Percentiles rank a stretch among this genome's conserved stretches.
These are phyloP conservation scores for Podospora pseudoanserina DNA, from an alignment of 495 filamentous ascomycete species.

Conservation along the genomic window DNA sequence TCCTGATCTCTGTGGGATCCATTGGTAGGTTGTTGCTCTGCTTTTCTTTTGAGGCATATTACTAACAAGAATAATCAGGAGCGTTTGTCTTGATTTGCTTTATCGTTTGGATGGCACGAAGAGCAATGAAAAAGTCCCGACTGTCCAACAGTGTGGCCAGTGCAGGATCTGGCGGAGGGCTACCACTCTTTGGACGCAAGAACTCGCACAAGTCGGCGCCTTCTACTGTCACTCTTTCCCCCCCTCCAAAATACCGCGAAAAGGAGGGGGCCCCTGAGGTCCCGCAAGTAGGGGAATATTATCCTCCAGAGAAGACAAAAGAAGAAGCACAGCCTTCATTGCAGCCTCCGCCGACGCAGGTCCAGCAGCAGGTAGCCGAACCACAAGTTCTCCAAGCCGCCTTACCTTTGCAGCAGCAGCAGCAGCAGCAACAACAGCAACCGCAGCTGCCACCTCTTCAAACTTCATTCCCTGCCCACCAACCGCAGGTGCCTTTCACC, in stretches of 20 bases:
- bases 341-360: conserved; percentile 2
- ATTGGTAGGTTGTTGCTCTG: conserved; percentile 39
- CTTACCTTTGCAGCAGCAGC: background rate
- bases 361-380: background rate
- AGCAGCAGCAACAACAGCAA: background rate
- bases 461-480: background rate
- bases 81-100: conserved; percentile 43
- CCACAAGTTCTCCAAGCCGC: background rate
- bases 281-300: conserved; percentile 23
- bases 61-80: conserved; percentile 25
- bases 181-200: conserved; percentile 18
- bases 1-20: conserved; percentile 46
- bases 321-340: background rate
- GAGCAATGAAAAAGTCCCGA: conserved; percentile 36
- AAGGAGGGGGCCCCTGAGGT: conserved; percentile 19
- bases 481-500: background rate
- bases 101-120: conserved; percentile 38
- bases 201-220: conserved; percentile 27
- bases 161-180: conserved; percentile 6
- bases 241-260: conserved; percentile 37
- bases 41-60: background rate
- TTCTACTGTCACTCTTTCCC: conserved; percentile 1
- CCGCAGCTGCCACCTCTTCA: background rate
- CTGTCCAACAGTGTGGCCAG: conserved; percentile 9
- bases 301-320: conserved; percentile 28